Evolutionary conservation across 805 yeast species (phyloP).

Genomic region (Tetrapisispora taiwanensis): DNA sequence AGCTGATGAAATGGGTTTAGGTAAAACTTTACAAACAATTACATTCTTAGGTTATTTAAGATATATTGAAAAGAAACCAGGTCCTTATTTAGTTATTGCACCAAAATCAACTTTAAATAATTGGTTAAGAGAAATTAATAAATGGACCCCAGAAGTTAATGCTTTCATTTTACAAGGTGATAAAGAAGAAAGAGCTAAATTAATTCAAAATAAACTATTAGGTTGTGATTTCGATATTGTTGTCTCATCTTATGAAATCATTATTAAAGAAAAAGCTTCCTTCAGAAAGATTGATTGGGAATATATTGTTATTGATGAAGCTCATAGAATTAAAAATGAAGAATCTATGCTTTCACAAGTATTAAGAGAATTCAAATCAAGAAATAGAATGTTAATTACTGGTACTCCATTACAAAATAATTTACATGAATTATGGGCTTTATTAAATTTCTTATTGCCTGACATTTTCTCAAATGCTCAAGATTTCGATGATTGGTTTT

Average conservation of each 20-base stretch:
- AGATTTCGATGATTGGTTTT: constrained; percentile 69
- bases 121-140: constrained; percentile 68
- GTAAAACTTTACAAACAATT: constrained; percentile 73
- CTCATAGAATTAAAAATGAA: constrained; percentile 74
- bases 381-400: constrained; percentile 60
- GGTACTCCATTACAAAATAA: constrained; percentile 80
- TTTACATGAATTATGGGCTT: constrained; percentile 72
- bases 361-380: constrained; percentile 60
- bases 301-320: constrained; percentile 68
- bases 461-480: constrained; percentile 68
- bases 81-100: constrained; percentile 68
- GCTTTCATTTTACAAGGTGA: constrained; percentile 67
- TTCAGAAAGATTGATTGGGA: constrained; percentile 64
- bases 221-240: constrained; percentile 63
- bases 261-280: constrained; percentile 60
- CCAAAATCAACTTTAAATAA: constrained; percentile 76
- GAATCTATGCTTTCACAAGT: constrained; percentile 64
- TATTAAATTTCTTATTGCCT: constrained; percentile 64
- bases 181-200: constrained; percentile 50
- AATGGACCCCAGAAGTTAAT: constrained; percentile 73
- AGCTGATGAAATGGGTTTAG: constrained; percentile 83
- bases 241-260: constrained; percentile 65
- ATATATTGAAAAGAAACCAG: constrained; percentile 46
- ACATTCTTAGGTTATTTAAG: constrained; percentile 65
- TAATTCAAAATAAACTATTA: constrained; percentile 42